Base-by-base conservation (phyloP, 805 yeast genomes). In the Schwanniomyces sp. region DNA sequence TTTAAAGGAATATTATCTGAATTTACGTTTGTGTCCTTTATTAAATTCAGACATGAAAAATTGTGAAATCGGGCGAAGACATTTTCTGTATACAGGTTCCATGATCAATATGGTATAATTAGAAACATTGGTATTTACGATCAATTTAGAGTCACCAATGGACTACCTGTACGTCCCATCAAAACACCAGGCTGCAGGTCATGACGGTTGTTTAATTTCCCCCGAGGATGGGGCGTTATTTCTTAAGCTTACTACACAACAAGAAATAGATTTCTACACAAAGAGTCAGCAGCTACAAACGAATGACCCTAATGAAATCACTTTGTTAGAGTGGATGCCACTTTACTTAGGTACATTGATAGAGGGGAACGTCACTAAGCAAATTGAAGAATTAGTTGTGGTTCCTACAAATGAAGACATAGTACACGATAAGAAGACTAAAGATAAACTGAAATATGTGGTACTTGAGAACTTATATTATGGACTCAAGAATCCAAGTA, bases 101-200 rank as follows among this genome's bases (percentile, higher is more conserved):
- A 25, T 24, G 29, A 21, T 28, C 34, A 11, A 14, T 24, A 40
- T 7, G 34, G 34, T 28, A 40, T 42, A 16, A 25, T 32, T 26
- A 40, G 24, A 16, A 32, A n/a, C 18, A 14, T 14, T 16, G 21
- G 4, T 14, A 12, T 21, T 6, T 14, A 14, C 21, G 14, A 3
- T 3, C 9, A 4, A 32, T 14, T 32, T 32, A 10, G 4, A 24
- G 7, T 14, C 24, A 14, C 9, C 24, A 25, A 39, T 39, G 41
- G 18, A 18, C 14, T 24, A 26, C 7, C 16, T 16, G 16, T 52
- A 51, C 41, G 38, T 45, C 4, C 56, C 57, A 8, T 50, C 64
- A 9, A 44, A 47, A n/a, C 88, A 87, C 59, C 86, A 84, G 66
- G 98, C 94, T 2, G 98, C 97, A 0, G 99, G 99, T 5, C 99